Evolutionary conservation across 768 basidiomycete genomes (phyloP).

Genomic region (Boletus rubescentipes): DNA sequence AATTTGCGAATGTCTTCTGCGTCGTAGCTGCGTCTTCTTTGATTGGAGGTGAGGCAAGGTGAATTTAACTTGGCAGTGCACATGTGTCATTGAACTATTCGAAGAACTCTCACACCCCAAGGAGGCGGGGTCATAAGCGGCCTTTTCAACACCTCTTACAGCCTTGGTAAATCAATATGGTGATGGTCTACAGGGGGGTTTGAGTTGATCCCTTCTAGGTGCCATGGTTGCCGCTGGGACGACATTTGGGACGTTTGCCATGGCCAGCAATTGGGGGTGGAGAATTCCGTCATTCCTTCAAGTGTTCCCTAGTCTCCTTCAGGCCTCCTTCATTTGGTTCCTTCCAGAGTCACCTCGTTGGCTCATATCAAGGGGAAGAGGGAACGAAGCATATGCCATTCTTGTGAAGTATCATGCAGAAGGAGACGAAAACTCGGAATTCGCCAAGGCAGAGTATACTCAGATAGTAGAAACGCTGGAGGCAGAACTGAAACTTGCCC

Average conservation of each 20-base stretch:
- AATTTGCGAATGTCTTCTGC: neutral
- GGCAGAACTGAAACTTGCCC: too few relatives aligned
- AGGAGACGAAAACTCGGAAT: too few relatives aligned
- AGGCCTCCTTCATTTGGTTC: conserved; percentile 54
- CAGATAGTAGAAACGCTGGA: too few relatives aligned
- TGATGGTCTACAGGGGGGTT: too few relatives aligned
- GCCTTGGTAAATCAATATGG: neutral
- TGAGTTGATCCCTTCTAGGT: neutral
- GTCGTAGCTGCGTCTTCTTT: neutral
- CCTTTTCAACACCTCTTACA: conserved; percentile 8
- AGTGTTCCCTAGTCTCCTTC: conserved; percentile 50
- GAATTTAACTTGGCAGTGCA: too few relatives aligned
- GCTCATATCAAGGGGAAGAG: conserved; percentile 57
- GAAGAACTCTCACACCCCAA: conserved; percentile 19
- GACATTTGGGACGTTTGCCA: conserved; percentile 63
- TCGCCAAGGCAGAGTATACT: too few relatives aligned
- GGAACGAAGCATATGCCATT: conserved; percentile 45
- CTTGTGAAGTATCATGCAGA: conserved; percentile 60
- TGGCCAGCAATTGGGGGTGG: conserved; percentile 62
- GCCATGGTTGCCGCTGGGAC: conserved; percentile 41
- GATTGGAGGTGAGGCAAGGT: too few relatives aligned
- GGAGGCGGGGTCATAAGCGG: conserved; percentile 9
- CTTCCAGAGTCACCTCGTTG: conserved; percentile 67
- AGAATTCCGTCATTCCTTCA: conserved; percentile 60
- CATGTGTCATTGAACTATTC: neutral